phyloP scores from a whole-genome alignment of 257 asterid species.

The Eustoma russellianum region DNA sequence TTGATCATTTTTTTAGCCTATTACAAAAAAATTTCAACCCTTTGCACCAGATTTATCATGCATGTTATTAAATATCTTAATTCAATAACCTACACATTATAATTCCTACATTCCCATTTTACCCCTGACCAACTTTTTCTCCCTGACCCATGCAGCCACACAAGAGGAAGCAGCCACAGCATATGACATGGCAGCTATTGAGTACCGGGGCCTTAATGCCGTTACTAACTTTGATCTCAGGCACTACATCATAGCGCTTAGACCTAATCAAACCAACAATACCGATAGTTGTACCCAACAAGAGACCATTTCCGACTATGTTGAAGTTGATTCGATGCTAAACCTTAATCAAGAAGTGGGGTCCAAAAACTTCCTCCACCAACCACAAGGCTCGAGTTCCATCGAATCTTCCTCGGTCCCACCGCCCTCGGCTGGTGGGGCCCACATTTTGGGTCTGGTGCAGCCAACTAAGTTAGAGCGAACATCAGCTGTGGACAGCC shows the following conservation, averaged over 20 bases:
- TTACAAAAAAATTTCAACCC: slow-evolving; percentile 17
- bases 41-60: slow-evolving; percentile 43
- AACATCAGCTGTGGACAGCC: slow-evolving; percentile 20
- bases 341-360: slow-evolving; percentile 19
- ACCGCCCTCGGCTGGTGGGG: too few species aligned
- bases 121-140: background rate
- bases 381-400: slow-evolving; percentile 25
- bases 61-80: slow-evolving; percentile 28
- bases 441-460: too few species aligned
- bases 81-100: slow-evolving; percentile 6
- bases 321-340: slow-evolving; percentile 14
- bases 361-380: slow-evolving; percentile 15
- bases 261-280: slow-evolving; percentile 14
- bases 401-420: slow-evolving; percentile 15
- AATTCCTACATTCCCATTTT: slow-evolving; percentile 5
- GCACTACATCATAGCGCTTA: slow-evolving; percentile 56
- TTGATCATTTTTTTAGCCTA: slow-evolving; percentile 4
- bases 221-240: slow-evolving; percentile 89
- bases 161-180: slow-evolving; percentile 98
- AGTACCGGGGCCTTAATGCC: slow-evolving; percentile 87
- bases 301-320: slow-evolving; percentile 6
- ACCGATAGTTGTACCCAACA: slow-evolving; percentile 8
- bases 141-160: slow-evolving; percentile 43
- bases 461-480: slow-evolving; percentile 56
- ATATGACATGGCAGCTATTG: slow-evolving; percentile 92